Conservation (phyloP, 805 yeast genomes). For the Barnettozyma salicaria region DNA sequence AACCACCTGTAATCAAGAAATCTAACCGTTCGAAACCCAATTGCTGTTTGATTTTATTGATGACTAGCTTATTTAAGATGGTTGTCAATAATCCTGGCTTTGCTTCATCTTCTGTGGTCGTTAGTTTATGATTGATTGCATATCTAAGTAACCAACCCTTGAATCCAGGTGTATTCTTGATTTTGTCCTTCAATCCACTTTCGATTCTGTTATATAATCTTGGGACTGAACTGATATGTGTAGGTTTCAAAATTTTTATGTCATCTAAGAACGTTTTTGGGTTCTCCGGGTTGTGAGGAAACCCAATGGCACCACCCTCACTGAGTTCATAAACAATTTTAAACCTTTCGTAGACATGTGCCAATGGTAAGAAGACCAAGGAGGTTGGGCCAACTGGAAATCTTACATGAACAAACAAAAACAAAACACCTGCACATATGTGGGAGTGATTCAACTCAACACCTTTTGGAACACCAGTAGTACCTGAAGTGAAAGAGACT, state of each 20-base stretch:
- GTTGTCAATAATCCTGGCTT: constrained; percentile 28
- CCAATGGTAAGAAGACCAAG: constrained; percentile 48
- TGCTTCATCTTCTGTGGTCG: constrained; percentile 28
- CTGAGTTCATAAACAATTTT: constrained; percentile 38
- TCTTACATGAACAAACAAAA: constrained; percentile 32
- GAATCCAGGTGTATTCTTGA: constrained; percentile 38
- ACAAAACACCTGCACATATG: constrained; percentile 44
- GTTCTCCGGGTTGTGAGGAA: constrained; percentile 48
- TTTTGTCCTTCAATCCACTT: constrained; percentile 48
- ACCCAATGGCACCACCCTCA: constrained; percentile 47
- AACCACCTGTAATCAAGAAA: constrained; percentile 50
- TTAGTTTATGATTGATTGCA: constrained; percentile 38
- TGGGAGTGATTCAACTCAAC: constrained; percentile 50
- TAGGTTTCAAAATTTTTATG: constrained; percentile 48
- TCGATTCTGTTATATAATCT: constrained; percentile 58
- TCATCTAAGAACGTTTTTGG: constrained; percentile 53
- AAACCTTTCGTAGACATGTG: constrained; percentile 52
- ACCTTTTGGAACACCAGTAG: constrained; percentile 73
- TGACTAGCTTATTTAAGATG: constrained; percentile 34
- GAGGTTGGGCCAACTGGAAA: constrained; percentile 26
- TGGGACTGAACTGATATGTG: constrained; percentile 52
- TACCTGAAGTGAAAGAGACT: constrained; percentile 68
- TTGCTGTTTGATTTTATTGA: constrained; percentile 38
- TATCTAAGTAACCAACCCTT: constrained; percentile 36
- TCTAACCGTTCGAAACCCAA: constrained; percentile 43